Conservation (phyloP, 1,284 basidiomycete species). For the Pseudozyma hubeiensis region DNA sequence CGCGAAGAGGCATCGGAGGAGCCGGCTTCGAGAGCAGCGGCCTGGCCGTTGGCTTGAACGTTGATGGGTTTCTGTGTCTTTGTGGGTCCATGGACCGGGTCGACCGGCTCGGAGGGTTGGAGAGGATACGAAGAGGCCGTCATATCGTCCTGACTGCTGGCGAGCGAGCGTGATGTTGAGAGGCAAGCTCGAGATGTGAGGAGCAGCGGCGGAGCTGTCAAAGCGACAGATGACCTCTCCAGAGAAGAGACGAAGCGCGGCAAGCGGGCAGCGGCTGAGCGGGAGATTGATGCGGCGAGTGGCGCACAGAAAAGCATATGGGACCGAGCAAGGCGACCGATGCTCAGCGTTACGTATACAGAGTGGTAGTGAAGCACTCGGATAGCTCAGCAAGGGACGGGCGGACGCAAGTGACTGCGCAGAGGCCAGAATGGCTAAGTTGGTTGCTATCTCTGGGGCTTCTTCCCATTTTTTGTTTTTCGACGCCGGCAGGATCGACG, state of each 20-base stretch:
- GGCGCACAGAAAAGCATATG: conserved; percentile 24
- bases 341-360: conserved; percentile 1
- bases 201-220: background rate
- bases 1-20: conserved; percentile 2
- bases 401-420: no score
- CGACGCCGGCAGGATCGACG: background rate
- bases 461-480: background rate
- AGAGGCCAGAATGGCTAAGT: background rate
- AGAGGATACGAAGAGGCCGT: conserved; percentile 33
- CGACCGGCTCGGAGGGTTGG: conserved; percentile 37
- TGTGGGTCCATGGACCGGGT: conserved; percentile 33
- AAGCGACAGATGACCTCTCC: background rate
- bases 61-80: conserved; percentile 47
- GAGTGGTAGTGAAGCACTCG: background rate
- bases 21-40: background rate
- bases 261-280: conserved; percentile 6
- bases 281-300: conserved; percentile 12
- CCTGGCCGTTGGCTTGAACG: conserved; percentile 31
- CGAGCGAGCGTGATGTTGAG: conserved; percentile 11
- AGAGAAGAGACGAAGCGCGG: conserved; percentile 9
- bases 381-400: background rate
- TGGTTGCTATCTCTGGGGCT: background rate
- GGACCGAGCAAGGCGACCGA: conserved; percentile 8
- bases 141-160: conserved; percentile 20
- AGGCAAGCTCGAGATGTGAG: conserved; percentile 1